These are phyloP conservation scores for Parachlorella kessleri DNA, from an alignment of 139 green algal species.

Conservation along the genomic window DNA sequence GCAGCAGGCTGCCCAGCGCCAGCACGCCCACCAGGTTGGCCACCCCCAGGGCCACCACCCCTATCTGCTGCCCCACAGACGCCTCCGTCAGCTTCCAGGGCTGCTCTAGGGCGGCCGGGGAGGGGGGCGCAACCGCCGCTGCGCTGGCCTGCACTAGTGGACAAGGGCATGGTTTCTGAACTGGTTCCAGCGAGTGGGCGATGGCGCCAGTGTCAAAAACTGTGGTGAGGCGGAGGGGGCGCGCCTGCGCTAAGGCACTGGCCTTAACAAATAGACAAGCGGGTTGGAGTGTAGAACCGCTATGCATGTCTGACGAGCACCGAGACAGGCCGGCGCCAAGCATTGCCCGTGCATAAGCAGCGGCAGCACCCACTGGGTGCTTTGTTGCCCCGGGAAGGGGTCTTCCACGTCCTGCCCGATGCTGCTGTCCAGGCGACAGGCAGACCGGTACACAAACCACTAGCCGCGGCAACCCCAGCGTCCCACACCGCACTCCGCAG, in stretches of 20 bases:
- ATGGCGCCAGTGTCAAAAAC: background rate
- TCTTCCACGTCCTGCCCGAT: too few relatives aligned
- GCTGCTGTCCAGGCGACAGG: too few relatives aligned
- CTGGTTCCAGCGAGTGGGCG: background rate
- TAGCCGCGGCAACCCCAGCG: too few relatives aligned
- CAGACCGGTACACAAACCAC: too few relatives aligned
- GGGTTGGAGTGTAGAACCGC: background rate
- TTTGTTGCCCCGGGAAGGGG: too few relatives aligned
- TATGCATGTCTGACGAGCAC: background rate
- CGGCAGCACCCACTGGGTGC: too few relatives aligned
- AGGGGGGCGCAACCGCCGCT: background rate
- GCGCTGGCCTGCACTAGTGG: background rate
- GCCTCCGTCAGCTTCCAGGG: conserved; percentile 52
- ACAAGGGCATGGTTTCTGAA: background rate
- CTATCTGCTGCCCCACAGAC: conserved; percentile 49
- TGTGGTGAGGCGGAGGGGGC: background rate
- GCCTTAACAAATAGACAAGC: background rate
- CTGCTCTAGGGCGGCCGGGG: conserved; percentile 12
- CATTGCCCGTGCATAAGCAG: too few relatives aligned
- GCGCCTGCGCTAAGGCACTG: background rate
- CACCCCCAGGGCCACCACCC: conserved; percentile 64
- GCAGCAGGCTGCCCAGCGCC: conserved; percentile 56
- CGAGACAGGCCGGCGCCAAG: background rate
- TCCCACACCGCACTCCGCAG: too few relatives aligned
- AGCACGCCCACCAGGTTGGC: conserved; percentile 91